Percentiles rank a stretch among this genome's conserved stretches.
Evolutionary conservation across 208 protist species (phyloP).

Genomic region (Leishmania tarentolae): DNA sequence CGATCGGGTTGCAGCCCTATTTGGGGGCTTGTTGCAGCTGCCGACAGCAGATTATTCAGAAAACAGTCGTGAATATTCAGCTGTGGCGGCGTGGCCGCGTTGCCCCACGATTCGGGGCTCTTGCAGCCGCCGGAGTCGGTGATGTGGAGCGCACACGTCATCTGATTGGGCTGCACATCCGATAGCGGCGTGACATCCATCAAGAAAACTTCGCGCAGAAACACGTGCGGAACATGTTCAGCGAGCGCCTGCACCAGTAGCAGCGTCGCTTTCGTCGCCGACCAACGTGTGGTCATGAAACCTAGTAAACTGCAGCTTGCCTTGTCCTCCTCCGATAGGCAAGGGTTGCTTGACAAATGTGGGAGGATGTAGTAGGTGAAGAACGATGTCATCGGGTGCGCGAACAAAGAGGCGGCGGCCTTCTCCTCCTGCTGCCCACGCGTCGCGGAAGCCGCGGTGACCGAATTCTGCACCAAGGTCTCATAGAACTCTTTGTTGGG

Average conservation of each 20-base stretch:
- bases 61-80: slow-evolving; percentile 58
- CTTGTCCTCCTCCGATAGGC: slow-evolving; percentile 43
- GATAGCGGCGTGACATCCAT: slow-evolving; percentile 25
- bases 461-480: slow-evolving; percentile 15
- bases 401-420: slow-evolving; percentile 8
- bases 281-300: slow-evolving; percentile 44
- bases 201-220: slow-evolving; percentile 49
- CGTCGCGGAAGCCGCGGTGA: slow-evolving; percentile 7
- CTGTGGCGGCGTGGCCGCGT: slow-evolving; percentile 24
- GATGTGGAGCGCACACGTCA: neutral
- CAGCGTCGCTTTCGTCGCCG: slow-evolving; percentile 58
- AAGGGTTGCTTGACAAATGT: slow-evolving; percentile 40
- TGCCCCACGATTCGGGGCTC: slow-evolving; percentile 22
- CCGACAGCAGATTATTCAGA: slow-evolving; percentile 33
- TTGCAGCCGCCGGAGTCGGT: neutral
- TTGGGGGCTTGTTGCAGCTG: slow-evolving; percentile 2
- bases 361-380: slow-evolving; percentile 53
- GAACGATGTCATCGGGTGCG: slow-evolving; percentile 39
- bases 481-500: slow-evolving; percentile 22
- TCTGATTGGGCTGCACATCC: slow-evolving; percentile 19
- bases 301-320: slow-evolving; percentile 32
- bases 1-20: slow-evolving; percentile 26
- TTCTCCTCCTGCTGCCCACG: slow-evolving; percentile 25
- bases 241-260: slow-evolving; percentile 49
- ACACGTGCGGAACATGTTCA: slow-evolving; percentile 46